These are phyloP conservation scores for Starmerella ratchasimensis DNA, from an alignment of 805 yeast genomes.

Conservation along the genomic window DNA sequence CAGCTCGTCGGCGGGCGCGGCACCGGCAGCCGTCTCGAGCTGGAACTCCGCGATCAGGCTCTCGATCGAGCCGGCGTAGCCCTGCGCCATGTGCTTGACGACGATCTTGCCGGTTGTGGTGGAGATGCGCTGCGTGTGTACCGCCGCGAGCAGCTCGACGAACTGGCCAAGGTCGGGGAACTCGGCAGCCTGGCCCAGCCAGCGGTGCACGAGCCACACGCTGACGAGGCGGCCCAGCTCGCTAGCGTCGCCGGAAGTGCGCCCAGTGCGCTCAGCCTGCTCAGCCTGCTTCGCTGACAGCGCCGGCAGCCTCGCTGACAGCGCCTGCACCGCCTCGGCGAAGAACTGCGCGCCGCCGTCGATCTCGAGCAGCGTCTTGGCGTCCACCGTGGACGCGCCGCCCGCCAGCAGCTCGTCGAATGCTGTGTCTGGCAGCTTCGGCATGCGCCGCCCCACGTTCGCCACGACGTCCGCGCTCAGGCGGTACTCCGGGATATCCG, in stretches of 20 bases:
- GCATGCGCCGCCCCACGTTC: conserved; percentile 31
- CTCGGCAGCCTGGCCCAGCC: conserved; percentile 52
- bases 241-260: too few relatives aligned
- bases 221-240: conserved; percentile 34
- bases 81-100: conserved; percentile 37
- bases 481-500: conserved; percentile 56
- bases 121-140: conserved; percentile 39
- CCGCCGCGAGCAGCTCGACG: conserved; percentile 40
- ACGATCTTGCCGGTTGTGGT: conserved; percentile 54
- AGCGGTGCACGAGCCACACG: conserved; percentile 75
- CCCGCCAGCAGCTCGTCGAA: conserved; percentile 32
- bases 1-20: conserved; percentile 27
- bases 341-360: conserved; percentile 27
- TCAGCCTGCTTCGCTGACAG: too few relatives aligned
- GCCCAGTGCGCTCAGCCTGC: too few relatives aligned
- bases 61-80: conserved; percentile 22
- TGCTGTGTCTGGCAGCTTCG: conserved; percentile 49
- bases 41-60: conserved; percentile 40
- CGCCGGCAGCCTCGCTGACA: background rate
- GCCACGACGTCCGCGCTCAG: conserved; percentile 34
- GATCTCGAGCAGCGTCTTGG: conserved; percentile 47
- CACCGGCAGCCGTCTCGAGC: conserved; percentile 27
- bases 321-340: conserved; percentile 29
- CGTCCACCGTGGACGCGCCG: conserved; percentile 53
- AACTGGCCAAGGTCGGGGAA: conserved; percentile 32